phyloP scores from a whole-genome alignment of 371 early-diverging fungal genomes.

The Mortierella sp. region DNA sequence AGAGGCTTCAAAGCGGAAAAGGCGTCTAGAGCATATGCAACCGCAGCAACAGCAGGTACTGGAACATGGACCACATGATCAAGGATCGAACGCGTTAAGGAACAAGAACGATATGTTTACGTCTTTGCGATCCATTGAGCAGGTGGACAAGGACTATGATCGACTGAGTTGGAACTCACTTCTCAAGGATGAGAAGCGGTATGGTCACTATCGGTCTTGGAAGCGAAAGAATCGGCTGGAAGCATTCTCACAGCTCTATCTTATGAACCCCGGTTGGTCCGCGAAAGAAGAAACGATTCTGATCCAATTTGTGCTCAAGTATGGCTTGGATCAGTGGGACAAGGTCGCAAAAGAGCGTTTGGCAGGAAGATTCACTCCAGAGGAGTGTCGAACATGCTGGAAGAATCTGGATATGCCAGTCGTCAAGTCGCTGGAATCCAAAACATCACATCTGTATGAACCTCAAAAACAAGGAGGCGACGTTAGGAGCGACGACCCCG shows the following conservation, averaged over 20 bases:
- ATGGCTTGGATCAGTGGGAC: constrained; percentile 35
- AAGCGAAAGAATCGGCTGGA: constrained; percentile 12
- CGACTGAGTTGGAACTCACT: constrained; percentile 21
- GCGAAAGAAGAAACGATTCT: constrained; percentile 38
- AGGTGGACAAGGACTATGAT: constrained; percentile 16
- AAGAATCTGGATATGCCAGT: constrained; percentile 44
- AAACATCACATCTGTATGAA: background rate
- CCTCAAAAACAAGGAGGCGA: background rate
- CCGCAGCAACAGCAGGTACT: constrained; percentile 1
- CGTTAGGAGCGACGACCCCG: background rate
- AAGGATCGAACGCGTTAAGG: background rate
- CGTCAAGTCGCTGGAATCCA: background rate
- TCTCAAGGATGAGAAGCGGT: constrained; percentile 21
- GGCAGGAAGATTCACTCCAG: constrained; percentile 11
- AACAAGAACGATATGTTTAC: background rate
- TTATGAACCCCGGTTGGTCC: constrained; percentile 42
- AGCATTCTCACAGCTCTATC: constrained; percentile 14
- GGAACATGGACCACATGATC: background rate
- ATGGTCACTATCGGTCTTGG: constrained; percentile 19
- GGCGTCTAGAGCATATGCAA: constrained; percentile 1
- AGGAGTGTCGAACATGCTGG: constrained; percentile 40
- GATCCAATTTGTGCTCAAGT: constrained; percentile 37
- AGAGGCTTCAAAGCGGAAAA: background rate
- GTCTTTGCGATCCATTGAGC: constrained; percentile 5
- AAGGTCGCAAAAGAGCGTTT: constrained; percentile 1